Evolutionary conservation across 371 early-diverging fungal genomes (phyloP).

Genomic region (Batkoa obscura): DNA sequence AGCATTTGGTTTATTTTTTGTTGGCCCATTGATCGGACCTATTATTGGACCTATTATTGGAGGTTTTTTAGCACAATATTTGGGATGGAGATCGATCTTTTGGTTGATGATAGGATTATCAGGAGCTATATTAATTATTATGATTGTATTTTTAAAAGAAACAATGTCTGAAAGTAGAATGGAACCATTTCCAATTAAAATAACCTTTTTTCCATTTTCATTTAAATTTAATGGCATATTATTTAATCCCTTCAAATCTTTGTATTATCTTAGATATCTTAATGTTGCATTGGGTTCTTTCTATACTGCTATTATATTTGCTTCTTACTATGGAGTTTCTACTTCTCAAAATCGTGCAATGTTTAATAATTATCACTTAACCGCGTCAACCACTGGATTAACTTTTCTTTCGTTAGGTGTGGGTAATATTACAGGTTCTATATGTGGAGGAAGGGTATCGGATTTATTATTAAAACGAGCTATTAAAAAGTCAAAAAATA

Average conservation of each 20-base stretch:
- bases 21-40: conserved; percentile 35
- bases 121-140: conserved; percentile 10
- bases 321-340: conserved; percentile 24
- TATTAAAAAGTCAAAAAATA: background rate
- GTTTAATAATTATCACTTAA: conserved; percentile 12
- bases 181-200: background rate
- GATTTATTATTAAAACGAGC: conserved; percentile 12
- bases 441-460: conserved; percentile 17
- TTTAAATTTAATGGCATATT: background rate
- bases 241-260: conserved; percentile 14
- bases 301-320: conserved; percentile 30
- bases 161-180: conserved; percentile 21
- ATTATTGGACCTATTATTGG: conserved; percentile 24
- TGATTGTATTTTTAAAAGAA: conserved; percentile 44
- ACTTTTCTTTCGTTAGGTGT: conserved; percentile 21
- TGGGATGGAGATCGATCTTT: conserved; percentile 45
- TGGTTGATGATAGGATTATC: conserved; percentile 32
- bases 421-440: conserved; percentile 24
- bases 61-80: conserved; percentile 22
- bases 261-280: conserved; percentile 20
- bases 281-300: conserved; percentile 21
- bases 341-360: conserved; percentile 17
- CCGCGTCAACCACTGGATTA: conserved; percentile 21
- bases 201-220: conserved; percentile 5
- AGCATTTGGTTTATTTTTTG: conserved; percentile 33